Evolutionary conservation across 768 basidiomycete genomes (phyloP), one percentile per base, ranked within the genome.

Genomic region (Cystobasidium onofrii): DNA sequence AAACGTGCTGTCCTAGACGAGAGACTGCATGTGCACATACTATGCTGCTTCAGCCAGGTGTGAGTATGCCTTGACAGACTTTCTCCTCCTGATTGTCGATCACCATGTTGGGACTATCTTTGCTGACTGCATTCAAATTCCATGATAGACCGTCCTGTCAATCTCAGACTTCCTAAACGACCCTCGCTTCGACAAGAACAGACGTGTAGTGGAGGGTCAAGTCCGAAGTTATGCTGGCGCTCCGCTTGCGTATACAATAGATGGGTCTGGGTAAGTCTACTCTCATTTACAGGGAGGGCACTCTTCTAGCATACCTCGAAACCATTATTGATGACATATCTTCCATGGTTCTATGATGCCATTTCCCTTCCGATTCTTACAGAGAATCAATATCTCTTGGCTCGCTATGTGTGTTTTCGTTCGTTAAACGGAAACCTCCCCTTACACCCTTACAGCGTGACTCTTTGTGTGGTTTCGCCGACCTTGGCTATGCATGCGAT

Each of bases 151-250:
- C n/a, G n/a, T n/a, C n/a, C n/a, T n/a, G n/a, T n/a, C n/a, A n/a
- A n/a, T n/a, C n/a, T n/a, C n/a, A n/a, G 66, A 69, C 66, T 44
- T 69, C 18, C 17, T 27, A 2, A 29, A 69, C 41, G 66, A 69
- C 27, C 31, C 4, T 44, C 13, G 66, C 1, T 69, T 69, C 46
- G 27, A 13, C 2, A n/a, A 54, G 27, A 69, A 52, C 31, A 44
- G 46, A 3, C 41, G 23, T 4, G 29, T 69, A 3, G 66, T 31
- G 17, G 23, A 9, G 1, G 66, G 12, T 9, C 36, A 46, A 15
- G 20, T 69, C 13, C 41, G 36, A 20, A 69, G 23, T 23, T 69
- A 69, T 31, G 50, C 66, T 12, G 66, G 66, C 15, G 34, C 27
- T 6, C 66, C 66, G 18, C n/a, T 69, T 2, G n/a, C 27, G 13